Base-by-base conservation (phyloP, 129 eudicot species). In the Ambrosia artemisiifolia region DNA sequence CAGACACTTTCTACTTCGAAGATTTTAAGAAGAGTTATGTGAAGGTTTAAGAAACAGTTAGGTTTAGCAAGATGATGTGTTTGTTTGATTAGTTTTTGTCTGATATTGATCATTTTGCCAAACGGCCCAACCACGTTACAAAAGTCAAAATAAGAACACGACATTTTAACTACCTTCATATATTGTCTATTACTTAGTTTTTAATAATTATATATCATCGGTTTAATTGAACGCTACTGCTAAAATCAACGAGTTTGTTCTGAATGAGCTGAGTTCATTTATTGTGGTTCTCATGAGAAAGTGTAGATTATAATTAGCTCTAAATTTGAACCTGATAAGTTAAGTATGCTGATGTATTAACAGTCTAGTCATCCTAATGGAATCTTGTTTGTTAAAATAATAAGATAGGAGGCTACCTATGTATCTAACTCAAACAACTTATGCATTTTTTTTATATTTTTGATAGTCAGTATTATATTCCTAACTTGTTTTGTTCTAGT, bases 341-440 rank as follows among this genome's bases (percentile, higher is more conserved):
- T 4, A 35, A 35, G 6, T 3, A 36, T 36, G 42, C 6, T 24
- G 42, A 36, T 36, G 42, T 3, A 36, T 20, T 20, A 42, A 46
- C 54, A 74, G 50, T 50, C 42, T 40, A 68, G 44, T 60, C 70
- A 76, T 69, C 70, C 70, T 50, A 47, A 69, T 60, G 55, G 47
- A 70, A 77, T 69, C 70, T 35, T 77, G 75, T 68, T 68, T 76
- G 51, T 70, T 77, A 70, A 69, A 63, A 69, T 68, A 18, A 33
- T 67, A 57, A 67, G 53, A 19, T 24, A 24, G 28, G 28, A 24
- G 28, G 28, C 28, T 24, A 24, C 28, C 28, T 13, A 76, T 47
- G 75, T 36, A 59, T 33, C 73, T 75, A 67, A 67, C 60, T 67
- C 16, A 56, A 68, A 67, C 80, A 68, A 76, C 75, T 57, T 63